Evolutionary conservation across 1,284 basidiomycete species (phyloP), one percentile per base, ranked within the genome.

Genomic region (Ganoderma sp.): DNA sequence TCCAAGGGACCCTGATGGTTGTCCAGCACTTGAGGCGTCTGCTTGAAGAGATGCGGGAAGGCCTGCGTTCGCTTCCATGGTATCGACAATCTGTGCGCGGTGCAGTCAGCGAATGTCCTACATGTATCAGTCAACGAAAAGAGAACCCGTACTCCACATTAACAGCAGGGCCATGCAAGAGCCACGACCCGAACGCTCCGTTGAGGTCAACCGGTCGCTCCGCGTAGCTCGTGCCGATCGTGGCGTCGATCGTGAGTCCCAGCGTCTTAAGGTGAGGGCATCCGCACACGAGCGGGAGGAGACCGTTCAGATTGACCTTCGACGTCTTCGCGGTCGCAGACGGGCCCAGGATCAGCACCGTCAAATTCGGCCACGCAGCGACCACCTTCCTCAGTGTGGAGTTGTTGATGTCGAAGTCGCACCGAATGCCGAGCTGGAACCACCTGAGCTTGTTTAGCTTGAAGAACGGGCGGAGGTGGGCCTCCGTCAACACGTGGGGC

Each of bases 401-500:
- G 28, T 67, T 48, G 66, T 67, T 34, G 61, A 63, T 58, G 34
- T 34, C 43, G 56, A 63, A 63, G 17, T 14, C 43, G 42, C 54
- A 22, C 22, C 17, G 8, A 7, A 39, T 15, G 8, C n/a, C 42
- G n/a, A 63, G 34, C 37, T 58, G 5, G 34, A 63, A 15, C 12
- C 10, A 8, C 12, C 28, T 41, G 43, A 67, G 66, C 19, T 41
- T 12, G 15, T 14, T 45, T 7, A 58, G 61, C 1, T 6, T 12
- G n/a, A 63, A 25, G 22, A 63, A 61, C 4, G 66, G 61, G n/a
- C 12, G 28, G 17, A 63, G 17, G 7, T 45, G 62, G 54, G n/a
- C 22, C 41, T 58, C 41, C 19, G 64, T 50, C 25, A 58, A 32
- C 28, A 34, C 32, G 15, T 56, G 52, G 3, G 28, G 28, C 15